Base-by-base conservation (phyloP, 202 grass and related monocot species). In the Setaria viridis region DNA sequence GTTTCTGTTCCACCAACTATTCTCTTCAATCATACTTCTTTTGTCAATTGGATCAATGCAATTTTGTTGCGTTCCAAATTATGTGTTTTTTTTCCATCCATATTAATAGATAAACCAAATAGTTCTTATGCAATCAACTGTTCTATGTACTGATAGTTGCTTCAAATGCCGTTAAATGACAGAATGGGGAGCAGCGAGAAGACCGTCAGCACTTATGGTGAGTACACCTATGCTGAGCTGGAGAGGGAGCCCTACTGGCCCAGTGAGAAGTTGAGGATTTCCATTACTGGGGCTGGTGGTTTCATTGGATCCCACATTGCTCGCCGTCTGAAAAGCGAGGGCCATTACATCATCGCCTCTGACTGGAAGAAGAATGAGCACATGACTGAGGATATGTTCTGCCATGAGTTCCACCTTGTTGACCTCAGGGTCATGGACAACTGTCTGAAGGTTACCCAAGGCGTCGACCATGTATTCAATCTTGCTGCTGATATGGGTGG, bases 351-450 rank as follows among this genome's bases (percentile, higher is more conserved):
- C 68, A 91, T 97, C 17, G 94, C 94, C 25, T 97, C 94, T 0
- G 94, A 97, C 86, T 97, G 94, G 94, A 97, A 97, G 94, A 97
- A 97, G 94, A 97, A 97, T 47, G 94, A 97, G 37, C 94, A 97
- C 83, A 97, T 97, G 94, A 94, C 88, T 0, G 94, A 92, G 63
- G 94, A 97, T 56, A 97, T 97, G 94, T 97, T 97, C 74, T 97
- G 94, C 78, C 94, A 97, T 78, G 94, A 97, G 73, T 94, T 97
- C 85, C 92, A 97, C 70, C 82, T 97, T 74, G 94, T 89, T 69
- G 94, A 97, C 75, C 79, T 97, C 25, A 93, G 94, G 80, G 94
- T 97, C 49, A 97, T 97, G 94, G 94, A 97, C 75, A 97, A 97
- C 78, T 97, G 94, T 20, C n/a, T 97, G 7, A 94, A 97, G 86